These are phyloP conservation scores for Penicillium parvum DNA, from an alignment of 495 filamentous ascomycete species.

Conservation along the genomic window DNA sequence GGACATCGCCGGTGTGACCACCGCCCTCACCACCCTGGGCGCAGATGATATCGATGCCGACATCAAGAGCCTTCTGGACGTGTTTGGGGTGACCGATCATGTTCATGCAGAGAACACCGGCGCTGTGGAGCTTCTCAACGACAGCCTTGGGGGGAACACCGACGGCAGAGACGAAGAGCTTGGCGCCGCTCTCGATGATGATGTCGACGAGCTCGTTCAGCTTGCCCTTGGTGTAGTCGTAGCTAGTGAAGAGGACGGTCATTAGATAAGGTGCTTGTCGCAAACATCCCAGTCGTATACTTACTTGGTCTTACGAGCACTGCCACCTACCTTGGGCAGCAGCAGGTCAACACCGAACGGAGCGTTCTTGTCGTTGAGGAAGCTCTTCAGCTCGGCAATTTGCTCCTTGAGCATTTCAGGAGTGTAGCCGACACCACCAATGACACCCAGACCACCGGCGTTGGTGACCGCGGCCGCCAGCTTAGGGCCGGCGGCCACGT, in stretches of 20 bases:
- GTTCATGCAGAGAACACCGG: conserved; percentile 96
- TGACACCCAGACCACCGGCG: conserved; percentile 92
- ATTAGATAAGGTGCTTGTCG: conserved; percentile 11
- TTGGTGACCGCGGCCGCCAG: conserved; percentile 96
- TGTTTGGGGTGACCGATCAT: conserved; percentile 99
- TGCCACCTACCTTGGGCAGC: conserved; percentile 90
- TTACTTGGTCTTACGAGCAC: conserved; percentile 91
- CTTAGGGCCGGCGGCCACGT: conserved; percentile 95
- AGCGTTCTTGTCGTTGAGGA: conserved; percentile 88
- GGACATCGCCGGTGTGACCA: conserved; percentile 87
- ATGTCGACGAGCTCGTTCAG: conserved; percentile 86
- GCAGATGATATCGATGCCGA: conserved; percentile 88
- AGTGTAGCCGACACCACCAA: conserved; percentile 94
- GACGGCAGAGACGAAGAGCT: conserved; percentile 94
- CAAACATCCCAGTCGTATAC: conserved; percentile 12
- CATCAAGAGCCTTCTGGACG: conserved; percentile 85
- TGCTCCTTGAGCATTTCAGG: conserved; percentile 96
- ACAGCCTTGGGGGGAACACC: conserved; percentile 86
- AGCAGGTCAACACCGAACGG: conserved; percentile 96
- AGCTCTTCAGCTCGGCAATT: conserved; percentile 89
- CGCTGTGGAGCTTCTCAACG: conserved; percentile 82
- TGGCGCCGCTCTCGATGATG: conserved; percentile 84
- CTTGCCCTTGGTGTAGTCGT: conserved; percentile 99
- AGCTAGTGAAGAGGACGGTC: conserved; percentile 50
- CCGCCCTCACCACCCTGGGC: conserved; percentile 91